Percentiles rank a stretch among this genome's conserved stretches.
phyloP scores from a whole-genome alignment of 2,329 filamentous ascomycete genomes.

The Aspergillus pseudotamarii region DNA sequence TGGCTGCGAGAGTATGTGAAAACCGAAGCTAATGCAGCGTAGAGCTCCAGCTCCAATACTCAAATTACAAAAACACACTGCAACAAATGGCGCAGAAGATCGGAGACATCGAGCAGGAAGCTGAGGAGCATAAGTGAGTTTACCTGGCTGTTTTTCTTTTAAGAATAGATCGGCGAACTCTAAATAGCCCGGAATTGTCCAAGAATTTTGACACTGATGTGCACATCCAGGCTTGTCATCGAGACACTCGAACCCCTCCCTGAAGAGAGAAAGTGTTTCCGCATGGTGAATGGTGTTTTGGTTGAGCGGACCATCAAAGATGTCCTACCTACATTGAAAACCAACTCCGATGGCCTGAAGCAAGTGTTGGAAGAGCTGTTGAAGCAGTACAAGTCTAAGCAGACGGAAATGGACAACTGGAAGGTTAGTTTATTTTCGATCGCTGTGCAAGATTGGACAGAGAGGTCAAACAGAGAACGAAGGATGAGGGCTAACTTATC shows the following conservation, averaged over 20 bases:
- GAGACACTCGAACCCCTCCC: conserved; percentile 85
- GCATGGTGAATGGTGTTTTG: conserved; percentile 95
- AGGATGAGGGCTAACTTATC: conserved; percentile 8
- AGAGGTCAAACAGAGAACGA: neutral
- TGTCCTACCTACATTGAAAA: conserved; percentile 86
- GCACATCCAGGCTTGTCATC: conserved; percentile 73
- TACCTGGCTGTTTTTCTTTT: neutral
- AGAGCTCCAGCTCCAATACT: conserved; percentile 55
- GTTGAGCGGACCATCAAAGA: conserved; percentile 93
- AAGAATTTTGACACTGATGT: conserved; percentile 20
- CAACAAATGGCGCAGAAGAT: conserved; percentile 96
- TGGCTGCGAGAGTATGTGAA: neutral
- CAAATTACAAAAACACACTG: conserved; percentile 67
- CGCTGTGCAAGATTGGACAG: neutral
- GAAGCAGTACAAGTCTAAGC: conserved; percentile 94
- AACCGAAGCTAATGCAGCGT: conserved; percentile 16
- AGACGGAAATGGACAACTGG: conserved; percentile 96
- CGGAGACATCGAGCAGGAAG: conserved; percentile 94
- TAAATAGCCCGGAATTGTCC: neutral
- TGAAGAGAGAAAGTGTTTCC: conserved; percentile 91
- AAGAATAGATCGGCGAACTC: neutral
- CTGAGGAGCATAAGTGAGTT: conserved; percentile 94
- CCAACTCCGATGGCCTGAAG: conserved; percentile 89
- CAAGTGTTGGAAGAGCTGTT: conserved; percentile 93
- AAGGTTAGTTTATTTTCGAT: conserved; percentile 64